A percentile compares a stretch with the other conserved stretches of the same genome.
phyloP scores from a whole-genome alignment of 1,284 basidiomycete genomes.

The Cerrena zonata region DNA sequence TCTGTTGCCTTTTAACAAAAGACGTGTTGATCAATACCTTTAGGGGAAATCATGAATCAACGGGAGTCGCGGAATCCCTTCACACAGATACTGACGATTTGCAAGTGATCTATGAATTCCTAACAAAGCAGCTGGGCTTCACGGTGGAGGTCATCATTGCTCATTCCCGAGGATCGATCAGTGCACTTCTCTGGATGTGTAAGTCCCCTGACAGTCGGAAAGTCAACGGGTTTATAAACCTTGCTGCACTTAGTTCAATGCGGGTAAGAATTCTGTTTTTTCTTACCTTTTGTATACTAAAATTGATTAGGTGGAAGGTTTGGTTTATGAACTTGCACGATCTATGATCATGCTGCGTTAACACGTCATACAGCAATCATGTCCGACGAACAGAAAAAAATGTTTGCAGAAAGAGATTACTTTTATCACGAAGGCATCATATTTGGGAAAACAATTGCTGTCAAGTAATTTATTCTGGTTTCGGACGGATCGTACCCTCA shows the following conservation, averaged over 20 bases:
- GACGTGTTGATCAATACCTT: not conserved
- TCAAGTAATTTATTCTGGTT: slow-evolving; percentile 14
- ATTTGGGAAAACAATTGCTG: slow-evolving; percentile 49
- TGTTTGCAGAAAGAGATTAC: slow-evolving; percentile 49
- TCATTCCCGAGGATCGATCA: slow-evolving; percentile 69
- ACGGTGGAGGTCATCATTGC: slow-evolving; percentile 60
- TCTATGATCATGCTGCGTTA: not conserved
- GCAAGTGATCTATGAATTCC: slow-evolving; percentile 52
- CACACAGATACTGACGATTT: slow-evolving; percentile 60
- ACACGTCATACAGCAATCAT: not conserved
- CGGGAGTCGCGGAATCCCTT: slow-evolving; percentile 56
- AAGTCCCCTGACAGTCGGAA: slow-evolving; percentile 44
- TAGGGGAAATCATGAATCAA: slow-evolving; percentile 72
- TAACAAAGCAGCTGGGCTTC: slow-evolving; percentile 56
- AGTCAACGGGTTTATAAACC: slow-evolving; percentile 60
- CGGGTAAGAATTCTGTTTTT: slow-evolving; percentile 39
- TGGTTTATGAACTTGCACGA: not conserved
- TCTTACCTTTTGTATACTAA: not conserved
- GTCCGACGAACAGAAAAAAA: slow-evolving; percentile 27
- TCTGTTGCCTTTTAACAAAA: not conserved
- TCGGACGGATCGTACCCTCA: not conserved
- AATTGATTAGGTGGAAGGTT: not conserved
- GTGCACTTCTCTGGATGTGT: slow-evolving; percentile 59
- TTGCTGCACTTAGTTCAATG: slow-evolving; percentile 69
- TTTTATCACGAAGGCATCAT: slow-evolving; percentile 55